phyloP scores from a whole-genome alignment of 306 rosid genomes.

The Cucumis melo region DNA sequence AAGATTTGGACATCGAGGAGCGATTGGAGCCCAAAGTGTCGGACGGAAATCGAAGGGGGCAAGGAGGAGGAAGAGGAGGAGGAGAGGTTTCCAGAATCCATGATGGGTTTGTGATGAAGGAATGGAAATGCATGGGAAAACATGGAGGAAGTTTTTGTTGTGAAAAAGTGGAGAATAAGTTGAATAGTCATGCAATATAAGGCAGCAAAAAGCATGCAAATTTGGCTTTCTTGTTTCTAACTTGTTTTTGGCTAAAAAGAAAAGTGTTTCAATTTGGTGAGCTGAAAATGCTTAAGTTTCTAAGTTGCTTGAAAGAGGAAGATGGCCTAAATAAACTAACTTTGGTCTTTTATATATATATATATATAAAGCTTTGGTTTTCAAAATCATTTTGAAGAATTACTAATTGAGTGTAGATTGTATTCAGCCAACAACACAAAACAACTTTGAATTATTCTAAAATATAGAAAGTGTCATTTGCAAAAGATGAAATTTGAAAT shows the following conservation, averaged over 20 bases:
- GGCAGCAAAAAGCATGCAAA: neutral
- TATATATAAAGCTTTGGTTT: neutral
- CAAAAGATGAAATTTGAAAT: too few species aligned
- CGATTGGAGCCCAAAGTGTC: neutral
- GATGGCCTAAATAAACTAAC: neutral
- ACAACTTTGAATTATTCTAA: neutral
- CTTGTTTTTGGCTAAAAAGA: slow-evolving; percentile 17
- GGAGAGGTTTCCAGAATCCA: slow-evolving; percentile 10
- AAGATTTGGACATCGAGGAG: slow-evolving; percentile 30
- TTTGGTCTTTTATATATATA: neutral
- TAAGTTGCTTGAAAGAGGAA: neutral
- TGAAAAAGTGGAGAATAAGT: neutral
- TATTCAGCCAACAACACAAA: neutral
- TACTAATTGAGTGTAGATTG: neutral
- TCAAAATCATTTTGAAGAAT: neutral
- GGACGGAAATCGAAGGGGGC: slow-evolving; percentile 23
- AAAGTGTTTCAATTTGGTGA: slow-evolving; percentile 57
- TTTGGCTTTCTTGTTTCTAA: neutral
- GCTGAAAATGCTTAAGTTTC: slow-evolving; percentile 28
- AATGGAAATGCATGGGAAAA: neutral
- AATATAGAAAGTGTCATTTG: too few species aligned
- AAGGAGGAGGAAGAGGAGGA: slow-evolving; percentile 9
- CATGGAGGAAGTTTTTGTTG: neutral
- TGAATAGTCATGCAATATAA: slow-evolving; percentile 17
- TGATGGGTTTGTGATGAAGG: neutral